Conservation (phyloP, 352 stramenopile species). For the Saprolegnia parasitica region DNA sequence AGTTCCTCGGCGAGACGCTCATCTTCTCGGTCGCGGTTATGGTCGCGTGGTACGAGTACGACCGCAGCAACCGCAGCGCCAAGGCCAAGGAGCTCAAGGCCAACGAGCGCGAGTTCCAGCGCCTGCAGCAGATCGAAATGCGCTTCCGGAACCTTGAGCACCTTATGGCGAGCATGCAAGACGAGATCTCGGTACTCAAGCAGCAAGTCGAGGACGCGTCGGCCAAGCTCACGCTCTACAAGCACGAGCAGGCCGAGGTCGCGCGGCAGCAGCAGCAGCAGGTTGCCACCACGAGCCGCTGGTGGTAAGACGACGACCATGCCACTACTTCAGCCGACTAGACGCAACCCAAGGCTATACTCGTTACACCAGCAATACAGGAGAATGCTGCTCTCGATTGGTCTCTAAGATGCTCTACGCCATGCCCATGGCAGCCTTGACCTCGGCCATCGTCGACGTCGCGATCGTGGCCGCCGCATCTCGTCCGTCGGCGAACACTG, state of each 20-base stretch:
- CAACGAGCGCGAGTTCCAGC: slow-evolving; percentile 47
- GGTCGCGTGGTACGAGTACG: slow-evolving; percentile 70
- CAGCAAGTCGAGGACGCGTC: slow-evolving; percentile 13
- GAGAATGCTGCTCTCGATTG: not conserved
- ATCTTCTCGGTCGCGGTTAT: slow-evolving; percentile 74
- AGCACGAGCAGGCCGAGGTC: slow-evolving; percentile 19
- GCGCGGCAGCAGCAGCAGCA: not conserved
- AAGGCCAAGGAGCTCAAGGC: slow-evolving; percentile 46
- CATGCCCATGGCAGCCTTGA: slow-evolving; percentile 71
- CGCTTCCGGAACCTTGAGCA: slow-evolving; percentile 26
- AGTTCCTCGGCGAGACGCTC: slow-evolving; percentile 69
- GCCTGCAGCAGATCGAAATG: slow-evolving; percentile 32
- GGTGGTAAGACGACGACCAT: slow-evolving; percentile 6
- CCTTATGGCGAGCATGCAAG: slow-evolving; percentile 23
- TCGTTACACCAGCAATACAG: too few relatives aligned
- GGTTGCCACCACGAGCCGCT: not conserved
- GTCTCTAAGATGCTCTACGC: slow-evolving; percentile 13
- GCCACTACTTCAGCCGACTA: too few relatives aligned
- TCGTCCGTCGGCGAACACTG: slow-evolving; percentile 84
- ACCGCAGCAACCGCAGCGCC: slow-evolving; percentile 48
- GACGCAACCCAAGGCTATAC: too few relatives aligned
- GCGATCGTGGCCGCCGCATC: slow-evolving; percentile 58
- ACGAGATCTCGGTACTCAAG: slow-evolving; percentile 23
- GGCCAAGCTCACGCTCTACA: slow-evolving; percentile 4
- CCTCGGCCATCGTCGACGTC: slow-evolving; percentile 62